phyloP scores from a whole-genome alignment of 2,329 filamentous ascomycete species.

The Microdochium bolleyi region DNA sequence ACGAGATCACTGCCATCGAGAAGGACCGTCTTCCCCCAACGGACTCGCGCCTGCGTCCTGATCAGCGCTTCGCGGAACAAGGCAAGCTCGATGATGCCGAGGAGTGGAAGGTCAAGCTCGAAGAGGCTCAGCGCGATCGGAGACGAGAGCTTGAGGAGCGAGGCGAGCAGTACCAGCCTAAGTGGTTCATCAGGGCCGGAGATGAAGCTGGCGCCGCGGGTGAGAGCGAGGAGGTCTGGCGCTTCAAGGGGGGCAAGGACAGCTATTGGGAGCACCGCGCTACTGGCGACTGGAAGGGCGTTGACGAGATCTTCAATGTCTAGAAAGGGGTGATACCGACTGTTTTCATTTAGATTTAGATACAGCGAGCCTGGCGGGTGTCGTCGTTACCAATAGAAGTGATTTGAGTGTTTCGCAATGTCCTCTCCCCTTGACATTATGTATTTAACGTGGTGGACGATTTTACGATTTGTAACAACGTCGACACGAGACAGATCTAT shows the following conservation, averaged over 20 bases:
- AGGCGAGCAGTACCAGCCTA: slow-evolving; percentile 64
- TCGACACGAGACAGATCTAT: no score
- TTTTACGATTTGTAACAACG: no score
- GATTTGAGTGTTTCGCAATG: no score
- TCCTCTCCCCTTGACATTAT: no score
- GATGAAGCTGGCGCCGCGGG: slow-evolving; percentile 26
- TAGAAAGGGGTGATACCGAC: no score
- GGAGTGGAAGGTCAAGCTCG: slow-evolving; percentile 70
- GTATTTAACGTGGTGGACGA: no score
- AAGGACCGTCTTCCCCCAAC: slow-evolving; percentile 67
- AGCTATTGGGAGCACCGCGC: slow-evolving; percentile 86
- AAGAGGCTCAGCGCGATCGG: slow-evolving; percentile 75
- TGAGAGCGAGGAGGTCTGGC: slow-evolving; percentile 63
- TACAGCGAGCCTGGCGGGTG: no score
- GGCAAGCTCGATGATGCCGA: slow-evolving; percentile 81
- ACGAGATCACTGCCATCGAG: slow-evolving; percentile 81
- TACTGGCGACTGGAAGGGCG: slow-evolving; percentile 18
- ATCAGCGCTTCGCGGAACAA: slow-evolving; percentile 78
- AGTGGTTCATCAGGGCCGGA: slow-evolving; percentile 77
- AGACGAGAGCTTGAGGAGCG: slow-evolving; percentile 67
- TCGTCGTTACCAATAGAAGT: no score
- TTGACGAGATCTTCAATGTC: slow-evolving; percentile 18
- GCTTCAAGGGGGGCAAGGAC: slow-evolving; percentile 71
- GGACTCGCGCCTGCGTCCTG: slow-evolving; percentile 75
- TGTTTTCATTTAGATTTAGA: no score